Base-by-base conservation (phyloP, 2,329 filamentous ascomycete species). In the Thermochaetoides dissita region DNA sequence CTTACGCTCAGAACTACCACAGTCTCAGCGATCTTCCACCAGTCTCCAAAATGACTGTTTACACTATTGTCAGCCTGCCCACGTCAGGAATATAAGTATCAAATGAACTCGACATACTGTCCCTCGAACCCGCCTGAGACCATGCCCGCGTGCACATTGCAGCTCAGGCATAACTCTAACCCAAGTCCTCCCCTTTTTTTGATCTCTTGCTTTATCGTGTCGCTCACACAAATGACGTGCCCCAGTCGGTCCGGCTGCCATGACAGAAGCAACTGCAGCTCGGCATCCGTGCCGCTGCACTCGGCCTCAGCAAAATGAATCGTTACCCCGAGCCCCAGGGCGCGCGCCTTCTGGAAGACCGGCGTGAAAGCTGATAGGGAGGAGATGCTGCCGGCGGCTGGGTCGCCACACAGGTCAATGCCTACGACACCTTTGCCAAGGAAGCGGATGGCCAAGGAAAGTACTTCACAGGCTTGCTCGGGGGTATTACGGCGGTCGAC, bases 351-450 rank as follows among this genome's bases (percentile, higher is more conserved):
- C 1, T 57, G 51, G 50, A 91, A 81, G 0, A 76, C 70, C 0
- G 68, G 61, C 1, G 64, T 62, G 56, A 85, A 82, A 6, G 10
- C 28, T n/a, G 72, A 17, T 24, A 17, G 9, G 31, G 11, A 17
- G 24, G 34, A 29, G 39, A 77, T 69, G 8, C 78, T 77, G 48
- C 66, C 68, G 0, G 69, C 64, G 6, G 47, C 33, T 1, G 84
- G 84, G 54, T 93, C 77, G 11, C 85, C 85, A 59, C 84, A 89
- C 12, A 91, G 71, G 55, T 91, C 85, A 17, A 91, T 59, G 10
- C 78, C 84, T 1, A 89, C 79, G 5, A 89, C 72, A 11, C 76
- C 74, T 5, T 60, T 55, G 33, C 53, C 49, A 10, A 60, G 61
- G 55, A 78, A 73, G 44, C 64, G 62, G 37, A 71, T 57, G 1